Base-by-base conservation (phyloP, 2,329 filamentous ascomycete species). In the Pseudopyricularia javanii region DNA sequence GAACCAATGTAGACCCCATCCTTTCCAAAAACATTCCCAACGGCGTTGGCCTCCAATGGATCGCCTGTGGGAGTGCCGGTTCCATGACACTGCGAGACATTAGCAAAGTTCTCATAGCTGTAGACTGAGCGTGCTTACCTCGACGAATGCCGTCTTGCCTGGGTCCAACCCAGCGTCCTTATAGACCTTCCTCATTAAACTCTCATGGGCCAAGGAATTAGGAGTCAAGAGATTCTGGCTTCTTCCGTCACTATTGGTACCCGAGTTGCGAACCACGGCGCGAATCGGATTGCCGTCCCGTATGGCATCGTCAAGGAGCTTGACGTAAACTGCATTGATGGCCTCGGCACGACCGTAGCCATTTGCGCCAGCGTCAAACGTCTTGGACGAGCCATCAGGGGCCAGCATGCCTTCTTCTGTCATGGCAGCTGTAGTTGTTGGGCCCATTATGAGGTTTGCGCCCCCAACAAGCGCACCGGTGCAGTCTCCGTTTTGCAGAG, bases 331-430 rank as follows among this genome's bases (percentile, higher is more conserved):
- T 15, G 66, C 60, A 1, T 58, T 66, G n/a, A 67, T 59, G 7
- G 69, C 73, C 55, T 76, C 73, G 4, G 67, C 72, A 7, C 71
- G 64, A 0, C 62, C 69, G 54, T 74, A 76, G 3, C 73, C 74
- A 53, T 70, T 62, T 7, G 67, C 72, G 7, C 59, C 56, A 8
- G 59, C 53, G 53, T 53, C 54, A 51, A 20, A 52, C 28, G 40
- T 45, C 40, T 45, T 45, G 14, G 17, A 45, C 5, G 40, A 45
- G 2, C 40, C 40, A 12, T 45, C 40, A 5, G 40, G 17, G n/a
- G 40, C 17, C n/a, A 51, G 34, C 14, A 43, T 28, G 14, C 50
- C 50, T 17, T 51, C 20, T 11, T 50, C 20, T n/a, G 26, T 15
- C 9, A 35, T 51, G 20, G 33, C 37, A 8, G 30, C 32, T 8